A percentile compares a stretch with the other conserved stretches of the same genome.
phyloP scores from a whole-genome alignment of 192 early-diverging fungal genomes.

The Tieghemiomyces parasiticus region DNA sequence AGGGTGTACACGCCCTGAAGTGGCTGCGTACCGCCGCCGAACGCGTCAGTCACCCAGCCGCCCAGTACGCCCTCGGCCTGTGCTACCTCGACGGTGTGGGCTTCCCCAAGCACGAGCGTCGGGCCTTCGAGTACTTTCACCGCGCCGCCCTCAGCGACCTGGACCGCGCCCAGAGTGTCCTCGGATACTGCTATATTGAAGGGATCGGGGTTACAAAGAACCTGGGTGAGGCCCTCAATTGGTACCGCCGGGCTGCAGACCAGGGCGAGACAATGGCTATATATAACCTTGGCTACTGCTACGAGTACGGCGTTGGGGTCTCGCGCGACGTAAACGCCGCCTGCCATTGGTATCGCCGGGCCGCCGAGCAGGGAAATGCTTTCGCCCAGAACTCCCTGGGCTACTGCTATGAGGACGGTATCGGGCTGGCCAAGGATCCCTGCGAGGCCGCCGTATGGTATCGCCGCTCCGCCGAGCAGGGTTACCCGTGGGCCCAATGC shows the following conservation, averaged over 20 bases:
- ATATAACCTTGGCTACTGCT: conserved; percentile 58
- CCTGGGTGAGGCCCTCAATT: conserved; percentile 39
- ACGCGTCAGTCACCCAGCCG: conserved; percentile 34
- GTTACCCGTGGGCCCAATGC: conserved; percentile 50
- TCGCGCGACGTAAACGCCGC: conserved; percentile 32
- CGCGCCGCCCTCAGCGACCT: conserved; percentile 41
- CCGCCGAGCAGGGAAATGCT: conserved; percentile 49
- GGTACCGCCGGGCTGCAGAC: conserved; percentile 41
- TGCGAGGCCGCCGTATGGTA: conserved; percentile 58
- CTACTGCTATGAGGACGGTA: conserved; percentile 51
- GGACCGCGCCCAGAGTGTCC: conserved; percentile 39
- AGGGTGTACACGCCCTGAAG: conserved; percentile 33
- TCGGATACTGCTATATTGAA: conserved; percentile 80
- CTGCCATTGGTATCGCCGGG: conserved; percentile 35
- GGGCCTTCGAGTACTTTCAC: conserved; percentile 63
- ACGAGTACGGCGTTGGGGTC: conserved; percentile 56
- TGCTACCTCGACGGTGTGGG: conserved; percentile 72
- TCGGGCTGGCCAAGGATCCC: conserved; percentile 40
- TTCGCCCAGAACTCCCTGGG: conserved; percentile 67
- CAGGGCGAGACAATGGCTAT: conserved; percentile 53
- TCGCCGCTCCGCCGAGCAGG: conserved; percentile 35
- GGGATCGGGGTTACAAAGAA: conserved; percentile 57
- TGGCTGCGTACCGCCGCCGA: conserved; percentile 52
- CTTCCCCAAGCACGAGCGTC: conserved; percentile 37
- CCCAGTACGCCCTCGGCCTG: conserved; percentile 54